These are phyloP conservation scores for Lachancea fermentati DNA, from an alignment of 805 yeast genomes.

Conservation along the genomic window DNA sequence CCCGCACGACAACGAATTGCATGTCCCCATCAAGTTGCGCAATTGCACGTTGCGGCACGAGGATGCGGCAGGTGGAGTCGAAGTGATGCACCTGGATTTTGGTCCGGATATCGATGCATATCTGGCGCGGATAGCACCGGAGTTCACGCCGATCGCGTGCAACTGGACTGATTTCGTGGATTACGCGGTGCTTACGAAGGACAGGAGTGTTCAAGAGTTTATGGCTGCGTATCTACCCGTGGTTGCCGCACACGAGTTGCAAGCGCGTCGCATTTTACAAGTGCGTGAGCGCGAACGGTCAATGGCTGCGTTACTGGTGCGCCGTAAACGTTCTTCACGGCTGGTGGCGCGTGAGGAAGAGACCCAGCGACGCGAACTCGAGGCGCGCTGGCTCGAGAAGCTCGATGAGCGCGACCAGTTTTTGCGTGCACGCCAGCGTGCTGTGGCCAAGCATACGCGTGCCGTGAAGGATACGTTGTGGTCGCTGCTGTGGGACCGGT, in stretches of 20 bases:
- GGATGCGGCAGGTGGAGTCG: constrained; percentile 14
- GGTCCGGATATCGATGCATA: constrained; percentile 29
- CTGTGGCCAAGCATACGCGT: constrained; percentile 21
- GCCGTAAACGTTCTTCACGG: constrained; percentile 70
- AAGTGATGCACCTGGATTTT: constrained; percentile 27
- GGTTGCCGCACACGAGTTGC: constrained; percentile 22
- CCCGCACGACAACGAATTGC: constrained; percentile 8
- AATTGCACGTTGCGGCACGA: constrained; percentile 27
- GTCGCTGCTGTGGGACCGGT: constrained; percentile 27
- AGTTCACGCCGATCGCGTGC: constrained; percentile 20
- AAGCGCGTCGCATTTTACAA: constrained; percentile 21
- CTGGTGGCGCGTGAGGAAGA: constrained; percentile 66
- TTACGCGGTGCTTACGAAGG: constrained; percentile 9
- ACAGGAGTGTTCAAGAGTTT: constrained; percentile 13
- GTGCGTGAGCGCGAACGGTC: constrained; percentile 59
- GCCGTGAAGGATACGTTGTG: constrained; percentile 27
- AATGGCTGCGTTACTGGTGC: constrained; percentile 55
- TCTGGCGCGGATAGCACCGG: constrained; percentile 17
- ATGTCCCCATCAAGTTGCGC: constrained; percentile 25
- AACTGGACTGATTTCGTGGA: constrained; percentile 25
- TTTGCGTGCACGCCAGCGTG: constrained; percentile 23
- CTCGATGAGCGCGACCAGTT: constrained; percentile 32
- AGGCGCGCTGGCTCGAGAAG: constrained; percentile 33
- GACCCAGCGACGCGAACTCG: constrained; percentile 40
- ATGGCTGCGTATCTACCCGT: constrained; percentile 13